Evolutionary conservation across 768 basidiomycete genomes (phyloP).

Genomic region (Mycena latifolia): DNA sequence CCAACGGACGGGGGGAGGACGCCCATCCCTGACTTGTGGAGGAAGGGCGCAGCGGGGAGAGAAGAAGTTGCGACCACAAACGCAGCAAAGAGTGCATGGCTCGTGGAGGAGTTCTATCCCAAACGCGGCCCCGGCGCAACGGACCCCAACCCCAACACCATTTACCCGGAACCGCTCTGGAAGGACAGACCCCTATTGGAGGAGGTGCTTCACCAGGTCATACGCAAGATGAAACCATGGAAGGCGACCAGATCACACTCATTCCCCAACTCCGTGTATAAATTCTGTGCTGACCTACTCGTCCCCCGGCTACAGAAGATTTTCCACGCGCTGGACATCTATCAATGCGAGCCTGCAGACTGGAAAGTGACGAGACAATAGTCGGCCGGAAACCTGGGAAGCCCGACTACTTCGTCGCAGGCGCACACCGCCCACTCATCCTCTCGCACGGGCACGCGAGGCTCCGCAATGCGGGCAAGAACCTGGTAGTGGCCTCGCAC

Average conservation of each 20-base stretch:
- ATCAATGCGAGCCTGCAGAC: conserved; percentile 40
- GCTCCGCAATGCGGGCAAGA: conserved; percentile 23
- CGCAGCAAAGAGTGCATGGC: background rate
- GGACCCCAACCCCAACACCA: background rate
- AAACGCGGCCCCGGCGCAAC: background rate
- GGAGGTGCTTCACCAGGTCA: conserved; percentile 9
- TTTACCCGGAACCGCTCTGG: background rate
- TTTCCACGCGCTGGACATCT: conserved; percentile 42
- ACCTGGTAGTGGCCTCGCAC: conserved; percentile 17
- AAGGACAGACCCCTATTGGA: background rate
- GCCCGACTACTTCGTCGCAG: conserved; percentile 45
- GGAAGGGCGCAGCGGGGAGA: background rate
- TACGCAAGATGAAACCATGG: conserved; percentile 34
- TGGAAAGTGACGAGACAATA: conserved; percentile 44
- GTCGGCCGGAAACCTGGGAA: conserved; percentile 52
- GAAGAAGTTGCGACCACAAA: background rate
- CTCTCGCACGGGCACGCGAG: conserved; percentile 16
- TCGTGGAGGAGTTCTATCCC: conserved; percentile 1
- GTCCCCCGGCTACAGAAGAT: conserved; percentile 34
- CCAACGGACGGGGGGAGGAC: background rate
- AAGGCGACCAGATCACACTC: conserved; percentile 43
- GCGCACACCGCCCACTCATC: conserved; percentile 45
- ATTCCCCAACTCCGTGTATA: conserved; percentile 41
- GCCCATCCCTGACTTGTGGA: background rate
- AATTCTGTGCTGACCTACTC: conserved; percentile 17